phyloP scores from a whole-genome alignment of 2,329 filamentous ascomycete genomes.

The Lojkania enalia region DNA sequence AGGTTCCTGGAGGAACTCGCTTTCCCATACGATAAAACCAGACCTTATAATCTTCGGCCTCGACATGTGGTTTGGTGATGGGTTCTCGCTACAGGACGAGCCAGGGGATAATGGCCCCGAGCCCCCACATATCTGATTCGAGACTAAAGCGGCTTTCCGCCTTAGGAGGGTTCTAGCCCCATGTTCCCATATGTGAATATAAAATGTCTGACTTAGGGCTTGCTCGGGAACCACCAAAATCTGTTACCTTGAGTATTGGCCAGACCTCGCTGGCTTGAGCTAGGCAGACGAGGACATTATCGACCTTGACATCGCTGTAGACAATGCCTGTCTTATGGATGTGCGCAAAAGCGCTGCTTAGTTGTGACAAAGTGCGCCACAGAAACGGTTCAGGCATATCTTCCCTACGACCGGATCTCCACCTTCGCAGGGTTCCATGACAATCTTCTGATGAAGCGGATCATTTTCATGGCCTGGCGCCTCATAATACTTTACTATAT shows the following conservation, averaged over 20 bases:
- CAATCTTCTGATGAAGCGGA: background rate
- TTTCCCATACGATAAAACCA: background rate
- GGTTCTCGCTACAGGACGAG: background rate
- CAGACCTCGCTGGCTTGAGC: background rate
- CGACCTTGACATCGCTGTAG: slow-evolving; percentile 4
- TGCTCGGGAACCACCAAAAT: background rate
- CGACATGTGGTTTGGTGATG: background rate
- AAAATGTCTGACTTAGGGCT: background rate
- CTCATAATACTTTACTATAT: background rate
- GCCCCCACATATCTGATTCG: slow-evolving; percentile 3
- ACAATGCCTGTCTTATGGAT: background rate
- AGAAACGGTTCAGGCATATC: slow-evolving; percentile 2
- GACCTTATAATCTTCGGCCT: background rate
- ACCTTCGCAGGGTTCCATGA: background rate
- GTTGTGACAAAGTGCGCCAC: slow-evolving; percentile 1
- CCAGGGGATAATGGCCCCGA: slow-evolving; percentile 3
- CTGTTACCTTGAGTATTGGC: background rate
- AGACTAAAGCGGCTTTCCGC: slow-evolving; percentile 1
- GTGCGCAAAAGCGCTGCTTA: background rate
- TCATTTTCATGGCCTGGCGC: background rate
- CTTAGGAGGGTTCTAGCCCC: background rate
- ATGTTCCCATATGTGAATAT: background rate
- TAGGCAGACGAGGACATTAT: slow-evolving; percentile 3
- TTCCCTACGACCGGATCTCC: background rate
- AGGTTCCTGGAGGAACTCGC: background rate